A percentile compares a stretch with the other conserved stretches of the same genome.
Conservation (phyloP, 2,329 filamentous ascomycete genomes). For the Karstenula rhodostoma region DNA sequence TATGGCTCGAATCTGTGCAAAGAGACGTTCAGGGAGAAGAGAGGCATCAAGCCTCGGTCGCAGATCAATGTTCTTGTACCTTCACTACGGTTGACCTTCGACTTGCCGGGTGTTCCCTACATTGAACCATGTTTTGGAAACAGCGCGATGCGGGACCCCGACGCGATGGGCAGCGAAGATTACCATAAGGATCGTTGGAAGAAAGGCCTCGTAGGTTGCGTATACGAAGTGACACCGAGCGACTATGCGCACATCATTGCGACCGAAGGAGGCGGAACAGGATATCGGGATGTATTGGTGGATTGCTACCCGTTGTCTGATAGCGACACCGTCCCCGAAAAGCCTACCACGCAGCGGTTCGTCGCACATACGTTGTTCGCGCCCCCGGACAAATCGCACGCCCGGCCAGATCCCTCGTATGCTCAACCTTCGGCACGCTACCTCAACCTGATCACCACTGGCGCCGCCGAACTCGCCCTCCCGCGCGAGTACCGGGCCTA, state of each 20-base stretch:
- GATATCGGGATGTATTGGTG: slow-evolving; percentile 85
- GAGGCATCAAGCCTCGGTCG: slow-evolving; percentile 82
- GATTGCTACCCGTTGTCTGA: slow-evolving; percentile 76
- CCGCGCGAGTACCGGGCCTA: slow-evolving; percentile 80
- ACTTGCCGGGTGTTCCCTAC: slow-evolving; percentile 86
- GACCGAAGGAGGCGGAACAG: slow-evolving; percentile 85
- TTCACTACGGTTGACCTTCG: slow-evolving; percentile 79
- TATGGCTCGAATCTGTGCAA: slow-evolving; percentile 91
- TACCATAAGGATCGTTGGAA: slow-evolving; percentile 72
- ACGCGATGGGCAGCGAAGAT: slow-evolving; percentile 30
- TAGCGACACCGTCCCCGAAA: slow-evolving; percentile 67
- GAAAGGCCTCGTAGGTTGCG: slow-evolving; percentile 87
- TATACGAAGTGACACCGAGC: slow-evolving; percentile 86
- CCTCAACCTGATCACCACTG: slow-evolving; percentile 78
- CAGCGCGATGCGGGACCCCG: slow-evolving; percentile 64
- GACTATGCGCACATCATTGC: slow-evolving; percentile 89
- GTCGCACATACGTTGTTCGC: slow-evolving; percentile 26
- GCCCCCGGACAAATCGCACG: slow-evolving; percentile 12
- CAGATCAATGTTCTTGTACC: slow-evolving; percentile 84
- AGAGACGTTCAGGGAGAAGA: slow-evolving; percentile 78
- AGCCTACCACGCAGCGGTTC: slow-evolving; percentile 70
- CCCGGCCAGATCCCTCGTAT: slow-evolving; percentile 72
- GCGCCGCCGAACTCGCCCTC: slow-evolving; percentile 80
- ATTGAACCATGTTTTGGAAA: slow-evolving; percentile 92
- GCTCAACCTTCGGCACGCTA: slow-evolving; percentile 87